A percentile compares a stretch with the other conserved stretches of the same genome.
Evolutionary conservation across 305 asterid genomes (phyloP).

Genomic region (Andrographis paniculata): DNA sequence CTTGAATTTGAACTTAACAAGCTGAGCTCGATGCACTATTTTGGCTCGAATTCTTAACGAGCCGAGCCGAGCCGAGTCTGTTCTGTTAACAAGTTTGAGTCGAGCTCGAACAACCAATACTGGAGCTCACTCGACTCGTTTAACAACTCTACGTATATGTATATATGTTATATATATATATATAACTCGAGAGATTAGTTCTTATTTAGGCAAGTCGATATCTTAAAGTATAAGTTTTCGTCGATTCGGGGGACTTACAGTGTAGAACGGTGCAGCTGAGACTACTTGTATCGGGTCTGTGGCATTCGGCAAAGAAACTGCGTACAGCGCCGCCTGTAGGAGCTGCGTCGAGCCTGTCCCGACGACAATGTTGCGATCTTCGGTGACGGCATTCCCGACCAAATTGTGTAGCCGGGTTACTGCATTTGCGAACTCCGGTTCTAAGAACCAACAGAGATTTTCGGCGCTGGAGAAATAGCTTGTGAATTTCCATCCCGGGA

Average conservation of each 20-base stretch:
- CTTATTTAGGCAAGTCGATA: too few relatives aligned
- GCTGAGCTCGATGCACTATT: too few relatives aligned
- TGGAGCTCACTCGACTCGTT: too few relatives aligned
- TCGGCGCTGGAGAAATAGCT: conserved; percentile 70
- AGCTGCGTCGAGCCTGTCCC: conserved; percentile 96
- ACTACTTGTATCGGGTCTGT: conserved; percentile 67
- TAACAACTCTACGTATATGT: too few relatives aligned
- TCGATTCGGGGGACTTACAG: conserved; percentile 30
- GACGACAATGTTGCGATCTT: conserved; percentile 63
- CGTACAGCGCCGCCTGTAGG: conserved; percentile 74
- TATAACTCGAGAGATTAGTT: too few relatives aligned
- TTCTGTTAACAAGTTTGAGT: not conserved
- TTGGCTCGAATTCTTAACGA: too few relatives aligned
- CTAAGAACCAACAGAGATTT: conserved; percentile 81
- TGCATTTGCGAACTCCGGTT: conserved; percentile 57
- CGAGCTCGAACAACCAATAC: too few relatives aligned
- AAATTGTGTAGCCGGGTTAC: conserved; percentile 60
- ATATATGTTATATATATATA: too few relatives aligned
- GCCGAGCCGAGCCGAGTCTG: conserved; percentile 10
- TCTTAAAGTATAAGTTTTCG: too few relatives aligned
- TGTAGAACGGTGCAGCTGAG: conserved; percentile 88
- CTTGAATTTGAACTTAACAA: too few relatives aligned
- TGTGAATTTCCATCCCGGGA: conserved; percentile 85
- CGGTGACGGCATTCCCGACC: conserved; percentile 75
- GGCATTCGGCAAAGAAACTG: conserved; percentile 50